Base-by-base conservation (phyloP, 768 basidiomycete genomes). In the Calocybe indica region DNA sequence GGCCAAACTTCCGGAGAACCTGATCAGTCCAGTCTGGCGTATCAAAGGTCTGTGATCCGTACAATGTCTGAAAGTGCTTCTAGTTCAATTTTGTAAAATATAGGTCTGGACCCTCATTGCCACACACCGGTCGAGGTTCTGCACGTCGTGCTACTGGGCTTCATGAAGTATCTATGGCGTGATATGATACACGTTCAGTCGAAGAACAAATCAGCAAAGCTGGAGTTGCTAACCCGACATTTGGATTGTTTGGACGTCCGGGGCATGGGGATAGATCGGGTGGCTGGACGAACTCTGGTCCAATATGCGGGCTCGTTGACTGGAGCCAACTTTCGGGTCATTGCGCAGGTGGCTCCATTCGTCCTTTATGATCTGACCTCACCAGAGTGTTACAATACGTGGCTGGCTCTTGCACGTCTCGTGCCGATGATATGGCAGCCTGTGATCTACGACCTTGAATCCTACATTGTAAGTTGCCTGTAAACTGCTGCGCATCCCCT, bases 151-250 rank as follows among this genome's bases (percentile, higher is more conserved):
- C n/a, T 76, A 0, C 65, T 75, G 1, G 73, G 74, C 0, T n/a
- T n/a, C 53, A 62, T 76, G 40, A 76, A 77, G 40, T 78, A 76
- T 49, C 63, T 73, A 28, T 78, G 75, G 74, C 62, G 66, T n/a
- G 73, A 76, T 55, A 55, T 59, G 0, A 51, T 68, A 9, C 42
- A 58, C n/a, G 55, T 14, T 52, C n/a, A 53, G 12, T 28, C 60
- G 15, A 58, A 58, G 7, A 58, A 63, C 8, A 53, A 60, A 14
- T 35, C 46, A 0, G 40, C 61, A 32, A 68, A 68, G 42, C 45
- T 53, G 5, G 39, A 40, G 7, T 22, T 40, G 6, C 39, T 40
- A 6, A 40, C 28, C 13, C 7, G 13, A 7, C 39, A 22, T 7
- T 14, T 40, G 39, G 39, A 40, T 7, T 40, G 13, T 7, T 14